phyloP scores from a whole-genome alignment of 2,329 filamentous ascomycete species.

The Drechslera avenae region DNA sequence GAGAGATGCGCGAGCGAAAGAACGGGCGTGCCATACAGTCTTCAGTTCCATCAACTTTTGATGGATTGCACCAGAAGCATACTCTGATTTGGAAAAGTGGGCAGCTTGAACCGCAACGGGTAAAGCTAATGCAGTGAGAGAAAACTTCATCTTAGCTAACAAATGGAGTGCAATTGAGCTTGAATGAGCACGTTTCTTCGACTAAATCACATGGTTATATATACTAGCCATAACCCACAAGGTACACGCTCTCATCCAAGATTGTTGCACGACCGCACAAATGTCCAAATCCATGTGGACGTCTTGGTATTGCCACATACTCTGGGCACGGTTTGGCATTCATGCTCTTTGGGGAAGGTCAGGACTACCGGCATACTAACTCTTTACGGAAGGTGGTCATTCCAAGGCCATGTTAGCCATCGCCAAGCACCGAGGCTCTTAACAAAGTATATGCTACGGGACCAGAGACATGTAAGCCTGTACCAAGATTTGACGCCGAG shows the following conservation, averaged over 20 bases:
- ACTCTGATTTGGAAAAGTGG: slow-evolving; percentile 29
- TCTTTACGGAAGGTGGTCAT: slow-evolving; percentile 11
- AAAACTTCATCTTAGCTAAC: slow-evolving; percentile 33
- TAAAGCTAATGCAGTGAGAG: slow-evolving; percentile 26
- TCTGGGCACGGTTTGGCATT: slow-evolving; percentile 18
- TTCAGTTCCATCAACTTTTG: slow-evolving; percentile 35
- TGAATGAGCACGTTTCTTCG: slow-evolving; percentile 26
- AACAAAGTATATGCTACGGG: too few relatives aligned
- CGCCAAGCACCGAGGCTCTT: slow-evolving; percentile 1
- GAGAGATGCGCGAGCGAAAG: not conserved
- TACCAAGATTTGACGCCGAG: slow-evolving; percentile 1
- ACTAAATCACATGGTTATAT: slow-evolving; percentile 17
- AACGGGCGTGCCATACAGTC: slow-evolving; percentile 16
- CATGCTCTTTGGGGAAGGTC: slow-evolving; percentile 21
- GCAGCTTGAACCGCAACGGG: slow-evolving; percentile 31
- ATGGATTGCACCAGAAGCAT: slow-evolving; percentile 31
- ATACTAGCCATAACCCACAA: slow-evolving; percentile 11
- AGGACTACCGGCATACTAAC: slow-evolving; percentile 3
- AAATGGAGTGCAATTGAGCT: slow-evolving; percentile 27
- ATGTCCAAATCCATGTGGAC: slow-evolving; percentile 1
- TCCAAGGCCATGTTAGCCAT: not conserved
- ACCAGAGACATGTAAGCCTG: not conserved
- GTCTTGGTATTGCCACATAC: slow-evolving; percentile 15
- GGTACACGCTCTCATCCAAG: not conserved
- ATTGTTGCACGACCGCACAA: slow-evolving; percentile 4